Conservation (phyloP, 2,329 filamentous ascomycete genomes). For the Exophiala viscosa region DNA sequence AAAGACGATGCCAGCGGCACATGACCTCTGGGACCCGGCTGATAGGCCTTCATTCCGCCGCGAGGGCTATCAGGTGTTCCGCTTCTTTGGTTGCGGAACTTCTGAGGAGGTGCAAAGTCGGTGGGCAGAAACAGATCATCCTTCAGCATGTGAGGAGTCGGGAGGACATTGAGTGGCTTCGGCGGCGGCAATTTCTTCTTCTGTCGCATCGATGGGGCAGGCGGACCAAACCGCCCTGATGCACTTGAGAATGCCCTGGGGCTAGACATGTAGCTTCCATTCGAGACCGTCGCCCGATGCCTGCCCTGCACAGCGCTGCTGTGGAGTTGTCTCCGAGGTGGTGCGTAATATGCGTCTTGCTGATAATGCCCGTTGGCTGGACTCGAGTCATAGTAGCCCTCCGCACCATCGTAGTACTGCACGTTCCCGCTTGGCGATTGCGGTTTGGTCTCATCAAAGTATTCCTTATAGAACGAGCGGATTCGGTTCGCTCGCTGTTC, state of each 20-base stretch:
- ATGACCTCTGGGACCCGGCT: constrained; percentile 66
- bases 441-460: constrained; percentile 74
- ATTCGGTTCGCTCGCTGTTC: constrained; percentile 95
- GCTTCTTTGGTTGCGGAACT: constrained; percentile 62
- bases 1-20: constrained; percentile 79
- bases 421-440: constrained; percentile 67
- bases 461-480: constrained; percentile 98
- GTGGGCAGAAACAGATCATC: constrained; percentile 75
- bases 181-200: constrained; percentile 67
- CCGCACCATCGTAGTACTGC: constrained; percentile 64
- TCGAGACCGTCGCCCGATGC: constrained; percentile 27
- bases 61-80: constrained; percentile 63
- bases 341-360: constrained; percentile 31
- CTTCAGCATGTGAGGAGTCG: constrained; percentile 77
- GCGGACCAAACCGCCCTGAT: constrained; percentile 44
- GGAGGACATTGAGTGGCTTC: constrained; percentile 67
- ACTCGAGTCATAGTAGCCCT: constrained; percentile 59
- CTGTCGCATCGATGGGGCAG: constrained; percentile 44
- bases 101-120: constrained; percentile 81
- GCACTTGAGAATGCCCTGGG: constrained; percentile 65
- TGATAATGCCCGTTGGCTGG: constrained; percentile 48
- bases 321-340: constrained; percentile 36
- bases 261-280: constrained; percentile 47
- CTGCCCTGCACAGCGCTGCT: constrained; percentile 34
- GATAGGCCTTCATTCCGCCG: constrained; percentile 63